Evolutionary conservation across 257 asterid genomes (phyloP).

Genomic region (Penstemon eatonii): DNA sequence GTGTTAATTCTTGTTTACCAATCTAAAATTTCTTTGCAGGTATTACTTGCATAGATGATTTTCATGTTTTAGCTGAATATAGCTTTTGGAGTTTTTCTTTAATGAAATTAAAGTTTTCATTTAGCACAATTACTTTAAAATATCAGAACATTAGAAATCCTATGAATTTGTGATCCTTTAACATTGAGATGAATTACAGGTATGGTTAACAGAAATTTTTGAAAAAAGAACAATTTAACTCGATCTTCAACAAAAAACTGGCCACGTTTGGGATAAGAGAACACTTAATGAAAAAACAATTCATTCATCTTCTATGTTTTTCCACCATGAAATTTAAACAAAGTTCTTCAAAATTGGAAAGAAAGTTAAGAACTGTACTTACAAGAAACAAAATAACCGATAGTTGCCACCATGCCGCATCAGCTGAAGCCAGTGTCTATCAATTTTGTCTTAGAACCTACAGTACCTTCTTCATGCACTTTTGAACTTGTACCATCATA

Average conservation of each 20-base stretch:
- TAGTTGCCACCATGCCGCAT: not conserved
- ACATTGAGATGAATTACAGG: not conserved
- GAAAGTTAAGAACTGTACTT: not conserved
- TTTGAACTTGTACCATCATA: not conserved
- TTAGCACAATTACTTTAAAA: too few relatives aligned
- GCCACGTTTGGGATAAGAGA: not conserved
- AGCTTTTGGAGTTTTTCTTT: not conserved
- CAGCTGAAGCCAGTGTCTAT: not conserved
- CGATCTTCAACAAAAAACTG: too few relatives aligned
- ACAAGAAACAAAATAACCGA: not conserved
- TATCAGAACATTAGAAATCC: too few relatives aligned
- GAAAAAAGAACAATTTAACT: not conserved
- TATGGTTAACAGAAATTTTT: not conserved
- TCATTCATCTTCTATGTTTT: not conserved
- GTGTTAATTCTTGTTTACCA: not conserved
- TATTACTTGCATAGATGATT: not conserved
- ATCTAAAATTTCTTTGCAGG: not conserved
- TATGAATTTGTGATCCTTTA: not conserved
- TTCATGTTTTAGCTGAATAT: not conserved
- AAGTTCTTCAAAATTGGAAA: not conserved
- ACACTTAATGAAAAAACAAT: not conserved
- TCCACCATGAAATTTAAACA: not conserved
- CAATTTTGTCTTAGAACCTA: not conserved
- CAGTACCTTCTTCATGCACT: conserved; percentile 2
- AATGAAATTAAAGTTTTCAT: not conserved